Evolutionary conservation across 768 basidiomycete genomes (phyloP).

Genomic region (Lactarius hatsudake): DNA sequence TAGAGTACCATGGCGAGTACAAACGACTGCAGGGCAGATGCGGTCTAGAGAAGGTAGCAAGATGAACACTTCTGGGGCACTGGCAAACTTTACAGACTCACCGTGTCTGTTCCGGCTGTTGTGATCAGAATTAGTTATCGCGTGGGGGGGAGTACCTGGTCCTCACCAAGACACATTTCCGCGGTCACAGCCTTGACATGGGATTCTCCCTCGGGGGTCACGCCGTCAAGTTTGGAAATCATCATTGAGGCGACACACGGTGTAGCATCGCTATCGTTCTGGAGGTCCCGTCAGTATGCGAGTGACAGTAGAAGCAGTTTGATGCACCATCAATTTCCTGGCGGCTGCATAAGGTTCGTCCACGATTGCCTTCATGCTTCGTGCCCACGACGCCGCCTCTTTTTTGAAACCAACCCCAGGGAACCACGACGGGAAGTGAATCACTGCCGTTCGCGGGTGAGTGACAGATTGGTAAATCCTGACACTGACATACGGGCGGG

Average conservation of each 20-base stretch:
- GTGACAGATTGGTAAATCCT: conserved; percentile 2
- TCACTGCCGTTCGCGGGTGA: conserved; percentile 18
- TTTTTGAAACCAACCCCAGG: conserved; percentile 32
- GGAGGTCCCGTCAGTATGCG: neutral
- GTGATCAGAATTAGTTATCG: neutral
- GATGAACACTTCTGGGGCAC: neutral
- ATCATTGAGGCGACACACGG: neutral
- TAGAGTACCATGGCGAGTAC: conserved; percentile 35
- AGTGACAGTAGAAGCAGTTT: neutral
- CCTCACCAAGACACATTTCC: conserved; percentile 11
- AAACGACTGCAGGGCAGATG: conserved; percentile 34
- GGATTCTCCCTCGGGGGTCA: neutral
- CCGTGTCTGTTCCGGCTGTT: conserved; percentile 9
- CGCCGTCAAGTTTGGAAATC: conserved; percentile 2
- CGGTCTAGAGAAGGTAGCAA: conserved; percentile 26
- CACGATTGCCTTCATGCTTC: conserved; percentile 29
- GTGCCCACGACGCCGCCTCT: conserved; percentile 26
- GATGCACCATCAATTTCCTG: conserved; percentile 28
- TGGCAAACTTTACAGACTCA: neutral
- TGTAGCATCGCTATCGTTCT: neutral
- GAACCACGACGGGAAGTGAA: conserved; percentile 31
- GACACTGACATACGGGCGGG: conserved; percentile 31
- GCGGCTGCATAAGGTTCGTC: conserved; percentile 29
- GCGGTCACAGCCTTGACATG: conserved; percentile 7
- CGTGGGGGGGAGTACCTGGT: neutral